These are phyloP conservation scores for Termitomyces sp. DNA, from an alignment of 768 basidiomycete genomes.

Conservation along the genomic window DNA sequence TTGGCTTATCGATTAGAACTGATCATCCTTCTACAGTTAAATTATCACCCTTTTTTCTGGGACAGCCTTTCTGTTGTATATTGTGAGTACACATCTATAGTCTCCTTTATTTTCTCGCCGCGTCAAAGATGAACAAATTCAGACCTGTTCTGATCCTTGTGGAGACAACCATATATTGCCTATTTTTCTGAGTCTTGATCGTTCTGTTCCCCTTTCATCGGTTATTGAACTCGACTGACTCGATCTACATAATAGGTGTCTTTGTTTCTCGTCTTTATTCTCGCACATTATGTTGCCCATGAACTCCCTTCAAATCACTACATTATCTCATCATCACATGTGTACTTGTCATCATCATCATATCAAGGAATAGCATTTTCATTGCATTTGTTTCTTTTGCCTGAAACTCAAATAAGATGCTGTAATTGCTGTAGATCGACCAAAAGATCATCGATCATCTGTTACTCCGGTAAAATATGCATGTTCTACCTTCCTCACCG, in stretches of 20 bases:
- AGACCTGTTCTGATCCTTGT: conserved; percentile 67
- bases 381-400: background rate
- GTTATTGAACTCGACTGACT: background rate
- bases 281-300: background rate
- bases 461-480: background rate
- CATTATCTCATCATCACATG: background rate
- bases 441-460: background rate
- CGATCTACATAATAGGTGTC: background rate
- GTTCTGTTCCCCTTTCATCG: background rate
- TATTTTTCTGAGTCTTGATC: conserved; percentile 23
- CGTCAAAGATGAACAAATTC: conserved; percentile 45
- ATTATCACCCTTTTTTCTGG: background rate
- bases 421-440: background rate
- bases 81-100: conserved; percentile 30
- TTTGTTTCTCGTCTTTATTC: background rate
- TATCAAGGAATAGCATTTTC: background rate
- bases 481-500: background rate
- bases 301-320: background rate
- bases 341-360: background rate
- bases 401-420: background rate
- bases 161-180: conserved; percentile 56
- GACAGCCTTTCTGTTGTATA: conserved; percentile 14
- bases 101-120: conserved; percentile 5
- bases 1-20: conserved; percentile 12
- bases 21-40: conserved; percentile 5